These are phyloP conservation scores for Dujonia santamariae DNA, from an alignment of 1,139 yeast genomes.

Conservation along the genomic window DNA sequence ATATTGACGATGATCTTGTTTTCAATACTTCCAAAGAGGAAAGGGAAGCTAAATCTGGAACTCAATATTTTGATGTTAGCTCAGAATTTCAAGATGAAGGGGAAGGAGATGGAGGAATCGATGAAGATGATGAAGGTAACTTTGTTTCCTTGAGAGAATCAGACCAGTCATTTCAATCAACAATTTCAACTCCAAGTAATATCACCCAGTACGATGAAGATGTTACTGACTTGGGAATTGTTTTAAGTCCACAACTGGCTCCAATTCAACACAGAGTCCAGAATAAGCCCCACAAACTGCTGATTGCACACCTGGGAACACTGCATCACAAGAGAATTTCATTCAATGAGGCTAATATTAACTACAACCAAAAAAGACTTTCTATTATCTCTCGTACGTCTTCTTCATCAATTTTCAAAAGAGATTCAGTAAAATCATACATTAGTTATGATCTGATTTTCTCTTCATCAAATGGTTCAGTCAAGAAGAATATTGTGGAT, in stretches of 20 bases:
- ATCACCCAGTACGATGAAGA: constrained; percentile 42
- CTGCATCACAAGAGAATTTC: constrained; percentile 23
- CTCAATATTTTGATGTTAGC: constrained; percentile 20
- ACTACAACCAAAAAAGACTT: constrained; percentile 15
- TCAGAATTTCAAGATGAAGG: constrained; percentile 11
- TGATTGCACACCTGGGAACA: not conserved
- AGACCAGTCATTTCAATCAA: constrained; percentile 23
- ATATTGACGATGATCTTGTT: constrained; percentile 2
- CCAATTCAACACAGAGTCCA: constrained; percentile 13
- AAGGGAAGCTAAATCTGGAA: constrained; percentile 12
- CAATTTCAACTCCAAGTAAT: constrained; percentile 41
- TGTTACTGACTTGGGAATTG: constrained; percentile 44
- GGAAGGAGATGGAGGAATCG: not conserved
- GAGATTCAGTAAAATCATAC: constrained; percentile 48
- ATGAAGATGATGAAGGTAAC: no score
- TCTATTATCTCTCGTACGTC: constrained; percentile 25
- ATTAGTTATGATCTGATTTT: constrained; percentile 56
- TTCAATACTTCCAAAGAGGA: not conserved
- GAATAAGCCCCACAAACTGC: constrained; percentile 1
- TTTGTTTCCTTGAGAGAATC: constrained; percentile 12
- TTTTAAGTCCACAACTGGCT: constrained; percentile 38
- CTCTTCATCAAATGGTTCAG: constrained; percentile 32
- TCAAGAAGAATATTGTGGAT: constrained; percentile 11
- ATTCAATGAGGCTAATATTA: constrained; percentile 18
- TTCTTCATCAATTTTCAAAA: constrained; percentile 24